Evolutionary conservation across 345 rosid species (phyloP), one percentile per base, ranked within the genome.

Genomic region (Corchorus olitorius): DNA sequence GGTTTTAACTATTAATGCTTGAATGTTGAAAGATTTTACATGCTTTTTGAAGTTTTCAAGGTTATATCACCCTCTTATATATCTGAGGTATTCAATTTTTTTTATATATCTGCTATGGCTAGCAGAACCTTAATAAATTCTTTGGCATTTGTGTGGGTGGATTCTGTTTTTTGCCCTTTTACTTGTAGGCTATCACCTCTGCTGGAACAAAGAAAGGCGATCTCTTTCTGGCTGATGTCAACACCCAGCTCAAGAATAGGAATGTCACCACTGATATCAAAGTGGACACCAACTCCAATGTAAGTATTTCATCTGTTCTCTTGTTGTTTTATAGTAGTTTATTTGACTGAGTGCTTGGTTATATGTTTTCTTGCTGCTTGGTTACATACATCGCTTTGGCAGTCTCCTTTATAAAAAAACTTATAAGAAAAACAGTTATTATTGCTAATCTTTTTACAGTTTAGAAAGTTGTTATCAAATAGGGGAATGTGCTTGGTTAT

Each of bases 251-350:
- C 82, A 97, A 87, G 90, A 92, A 87, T 84, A 94, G 86, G 87
- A 96, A 94, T 76, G 52, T 91, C 81, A 92, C 97, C 12, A 83
- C 93, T 79, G 98, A 96, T 76, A 77, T 96, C 83, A 96, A 96
- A 91, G 99, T 94, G n/a, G 92, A 91, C 80, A 88, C 97, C 0
- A 83, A 76, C 72, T 92, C 98, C 70, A 91, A 93, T 68, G 98
- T 93, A 82, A 83, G 97, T 78, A 43, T 22, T 45, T 35, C 22
- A 5, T 53, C 8, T 63, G 1, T 19, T 34, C n/a, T 49, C 2
- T 74, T 62, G 70, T 34, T n/a, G 37, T 41, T 72, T 72, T 43
- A 6, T 16, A 19, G 46, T 16, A 19, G 46, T 37, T 9, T 70
- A 5, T 34, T 52, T 52, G 46, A 52, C 9, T 8, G 45, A 70